Conservation (phyloP, 73 alveolate genomes). For the Effrenium voratum region DNA sequence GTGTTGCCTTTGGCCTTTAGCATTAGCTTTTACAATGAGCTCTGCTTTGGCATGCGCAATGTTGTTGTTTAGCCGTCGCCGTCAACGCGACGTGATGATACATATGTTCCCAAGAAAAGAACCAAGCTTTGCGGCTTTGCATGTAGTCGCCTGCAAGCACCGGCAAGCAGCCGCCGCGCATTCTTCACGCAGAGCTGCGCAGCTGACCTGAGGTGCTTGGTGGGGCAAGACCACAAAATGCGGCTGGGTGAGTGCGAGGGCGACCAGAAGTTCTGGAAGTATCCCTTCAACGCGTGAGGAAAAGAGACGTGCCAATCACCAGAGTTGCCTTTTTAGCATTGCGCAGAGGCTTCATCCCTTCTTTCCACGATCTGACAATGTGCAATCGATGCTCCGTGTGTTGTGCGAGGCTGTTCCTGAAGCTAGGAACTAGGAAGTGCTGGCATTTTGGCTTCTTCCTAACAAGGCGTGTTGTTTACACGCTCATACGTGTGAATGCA, state of each 20-base stretch:
- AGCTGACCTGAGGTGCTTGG: slow-evolving; percentile 18
- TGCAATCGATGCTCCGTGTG: background rate
- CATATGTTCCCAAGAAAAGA: background rate
- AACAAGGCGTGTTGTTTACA: no score
- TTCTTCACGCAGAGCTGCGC: background rate
- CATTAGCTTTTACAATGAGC: background rate
- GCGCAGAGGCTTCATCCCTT: background rate
- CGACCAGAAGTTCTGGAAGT: slow-evolving; percentile 15
- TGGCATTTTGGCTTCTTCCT: no score
- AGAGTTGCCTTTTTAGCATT: no score
- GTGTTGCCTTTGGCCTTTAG: background rate
- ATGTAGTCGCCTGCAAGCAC: background rate
- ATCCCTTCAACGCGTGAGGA: slow-evolving; percentile 18
- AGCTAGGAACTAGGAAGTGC: background rate
- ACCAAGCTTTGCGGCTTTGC: background rate
- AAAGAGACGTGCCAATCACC: no score
- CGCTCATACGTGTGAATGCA: no score
- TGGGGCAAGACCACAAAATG: background rate
- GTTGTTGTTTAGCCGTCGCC: background rate
- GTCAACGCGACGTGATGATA: background rate
- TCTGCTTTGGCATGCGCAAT: background rate
- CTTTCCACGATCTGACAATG: background rate
- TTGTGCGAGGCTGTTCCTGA: background rate
- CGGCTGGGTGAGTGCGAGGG: background rate
- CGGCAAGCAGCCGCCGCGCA: background rate